Percentiles rank a stretch among this genome's conserved stretches.
These are phyloP conservation scores for Sporothrix variecibatus DNA, from an alignment of 2,329 filamentous ascomycete species.

Conservation along the genomic window DNA sequence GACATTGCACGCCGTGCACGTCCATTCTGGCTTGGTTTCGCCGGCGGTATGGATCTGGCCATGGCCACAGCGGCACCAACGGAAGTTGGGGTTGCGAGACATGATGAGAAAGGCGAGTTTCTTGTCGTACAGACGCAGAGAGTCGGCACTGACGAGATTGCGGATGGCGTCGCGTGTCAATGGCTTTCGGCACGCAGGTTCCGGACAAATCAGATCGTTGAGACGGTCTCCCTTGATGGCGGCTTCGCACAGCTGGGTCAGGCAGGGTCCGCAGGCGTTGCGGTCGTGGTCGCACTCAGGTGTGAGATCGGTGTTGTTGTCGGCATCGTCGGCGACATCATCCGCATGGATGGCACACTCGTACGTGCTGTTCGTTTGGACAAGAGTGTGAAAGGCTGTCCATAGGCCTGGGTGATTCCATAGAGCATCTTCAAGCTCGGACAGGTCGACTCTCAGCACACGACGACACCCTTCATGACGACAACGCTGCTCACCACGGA, in stretches of 20 bases:
- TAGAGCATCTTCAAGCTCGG: background rate
- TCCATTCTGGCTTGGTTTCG: background rate
- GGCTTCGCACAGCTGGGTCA: background rate
- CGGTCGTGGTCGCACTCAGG: slow-evolving; percentile 12
- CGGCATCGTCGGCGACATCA: background rate
- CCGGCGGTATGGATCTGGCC: slow-evolving; percentile 16
- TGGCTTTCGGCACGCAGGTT: background rate
- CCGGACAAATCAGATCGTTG: slow-evolving; percentile 4
- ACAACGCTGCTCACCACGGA: background rate
- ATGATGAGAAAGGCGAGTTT: slow-evolving; percentile 17
- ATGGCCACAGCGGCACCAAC: slow-evolving; percentile 18
- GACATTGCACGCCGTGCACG: background rate
- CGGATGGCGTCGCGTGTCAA: background rate
- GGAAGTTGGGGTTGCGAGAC: background rate
- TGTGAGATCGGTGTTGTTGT: background rate
- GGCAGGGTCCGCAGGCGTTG: slow-evolving; percentile 8
- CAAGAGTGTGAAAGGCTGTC: background rate
- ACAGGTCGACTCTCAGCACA: background rate
- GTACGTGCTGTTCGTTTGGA: background rate
- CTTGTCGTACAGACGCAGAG: slow-evolving; percentile 15
- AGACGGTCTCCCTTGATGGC: slow-evolving; percentile 19
- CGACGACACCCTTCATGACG: slow-evolving; percentile 7
- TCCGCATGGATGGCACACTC: slow-evolving; percentile 18
- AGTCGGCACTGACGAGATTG: background rate
- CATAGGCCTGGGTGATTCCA: slow-evolving; percentile 1